A percentile compares a stretch with the other conserved stretches of the same genome.
phyloP scores from a whole-genome alignment of 345 rosid genomes.

The Cardiospermum halicacabum region DNA sequence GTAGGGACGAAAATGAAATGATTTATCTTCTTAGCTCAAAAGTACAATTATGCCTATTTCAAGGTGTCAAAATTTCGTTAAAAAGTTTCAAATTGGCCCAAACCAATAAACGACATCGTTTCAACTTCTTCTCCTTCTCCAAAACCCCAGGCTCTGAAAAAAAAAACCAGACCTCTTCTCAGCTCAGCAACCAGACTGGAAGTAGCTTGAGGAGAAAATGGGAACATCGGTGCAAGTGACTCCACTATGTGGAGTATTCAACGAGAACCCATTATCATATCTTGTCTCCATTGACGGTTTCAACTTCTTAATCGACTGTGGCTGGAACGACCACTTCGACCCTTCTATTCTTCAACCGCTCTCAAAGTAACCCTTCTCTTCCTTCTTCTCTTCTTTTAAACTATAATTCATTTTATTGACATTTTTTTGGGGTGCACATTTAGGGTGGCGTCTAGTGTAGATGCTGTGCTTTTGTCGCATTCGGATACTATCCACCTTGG shows the following conservation, averaged over 20 bases:
- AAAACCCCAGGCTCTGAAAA: background rate
- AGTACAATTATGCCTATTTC: too few species aligned
- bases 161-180: background rate
- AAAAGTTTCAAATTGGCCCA: background rate
- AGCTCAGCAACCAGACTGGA: too few species aligned
- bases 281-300: constrained; percentile 85
- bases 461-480: constrained; percentile 85
- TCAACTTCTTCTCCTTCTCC: background rate
- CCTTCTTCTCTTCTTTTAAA: background rate
- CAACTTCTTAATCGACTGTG: constrained; percentile 87
- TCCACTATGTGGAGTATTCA: constrained; percentile 84
- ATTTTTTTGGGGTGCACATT: background rate
- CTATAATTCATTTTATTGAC: background rate
- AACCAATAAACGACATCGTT: background rate
- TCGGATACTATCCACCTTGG: constrained; percentile 90
- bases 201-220: constrained; percentile 27
- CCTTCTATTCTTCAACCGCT: constrained; percentile 85
- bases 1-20: too few species aligned
- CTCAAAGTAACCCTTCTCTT: constrained; percentile 45
- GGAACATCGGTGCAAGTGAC: constrained; percentile 93
- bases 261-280: constrained; percentile 87
- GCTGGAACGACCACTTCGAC: constrained; percentile 97
- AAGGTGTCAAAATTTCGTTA: too few species aligned
- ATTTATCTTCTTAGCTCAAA: too few species aligned
- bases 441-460: constrained; percentile 77